These are phyloP conservation scores for Candida wancherniae DNA, from an alignment of 805 yeast genomes.

Conservation along the genomic window DNA sequence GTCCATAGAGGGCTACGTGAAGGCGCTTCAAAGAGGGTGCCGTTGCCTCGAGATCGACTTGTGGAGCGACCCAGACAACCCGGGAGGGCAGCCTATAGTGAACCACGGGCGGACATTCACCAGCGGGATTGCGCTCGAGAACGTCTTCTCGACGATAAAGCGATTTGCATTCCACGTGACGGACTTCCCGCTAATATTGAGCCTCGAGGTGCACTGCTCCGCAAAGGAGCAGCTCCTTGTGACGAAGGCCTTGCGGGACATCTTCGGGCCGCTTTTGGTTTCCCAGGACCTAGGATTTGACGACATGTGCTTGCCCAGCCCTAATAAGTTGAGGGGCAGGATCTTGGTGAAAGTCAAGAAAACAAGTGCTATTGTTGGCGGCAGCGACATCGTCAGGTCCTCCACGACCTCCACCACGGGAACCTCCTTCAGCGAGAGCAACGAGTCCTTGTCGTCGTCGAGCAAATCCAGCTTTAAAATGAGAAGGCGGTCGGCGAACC, in stretches of 20 bases:
- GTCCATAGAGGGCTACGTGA: conserved; percentile 83
- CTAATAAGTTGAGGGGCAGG: conserved; percentile 62
- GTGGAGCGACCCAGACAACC: conserved; percentile 71
- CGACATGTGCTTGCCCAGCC: conserved; percentile 53
- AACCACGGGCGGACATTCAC: conserved; percentile 89
- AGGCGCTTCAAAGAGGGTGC: conserved; percentile 87
- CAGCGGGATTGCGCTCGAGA: conserved; percentile 59
- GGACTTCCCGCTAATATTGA: conserved; percentile 78
- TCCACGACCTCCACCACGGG: conserved; percentile 33
- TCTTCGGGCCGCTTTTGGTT: conserved; percentile 57
- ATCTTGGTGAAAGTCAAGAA: conserved; percentile 78
- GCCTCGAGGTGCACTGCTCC: conserved; percentile 81
- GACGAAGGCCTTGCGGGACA: conserved; percentile 46
- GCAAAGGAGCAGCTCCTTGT: conserved; percentile 60
- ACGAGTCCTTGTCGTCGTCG: conserved; percentile 11
- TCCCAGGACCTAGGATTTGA: conserved; percentile 35
- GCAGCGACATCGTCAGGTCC: conserved; percentile 10
- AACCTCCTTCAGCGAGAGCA: conserved; percentile 40
- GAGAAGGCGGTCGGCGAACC: conserved; percentile 21
- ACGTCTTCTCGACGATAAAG: conserved; percentile 67
- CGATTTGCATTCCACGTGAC: conserved; percentile 88
- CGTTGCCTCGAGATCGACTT: conserved; percentile 92
- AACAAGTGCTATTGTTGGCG: conserved; percentile 22
- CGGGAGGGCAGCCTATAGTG: conserved; percentile 67
- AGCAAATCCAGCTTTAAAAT: conserved; percentile 19